Conservation (phyloP, 495 filamentous ascomycete genomes). For the Durotheca rogersii region DNA sequence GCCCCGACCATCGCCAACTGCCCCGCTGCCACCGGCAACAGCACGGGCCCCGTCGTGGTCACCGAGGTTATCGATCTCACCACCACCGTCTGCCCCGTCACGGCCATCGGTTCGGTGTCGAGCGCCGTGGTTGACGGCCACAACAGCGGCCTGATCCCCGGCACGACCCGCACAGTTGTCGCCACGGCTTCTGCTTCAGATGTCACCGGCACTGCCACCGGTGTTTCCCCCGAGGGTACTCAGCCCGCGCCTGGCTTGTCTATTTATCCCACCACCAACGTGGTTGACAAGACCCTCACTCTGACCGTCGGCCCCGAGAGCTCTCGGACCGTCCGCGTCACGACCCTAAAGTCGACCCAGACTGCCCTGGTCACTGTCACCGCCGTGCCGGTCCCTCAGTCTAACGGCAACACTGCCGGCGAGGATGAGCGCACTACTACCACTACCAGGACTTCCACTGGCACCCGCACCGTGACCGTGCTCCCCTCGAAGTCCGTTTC, state of each 20-base stretch:
- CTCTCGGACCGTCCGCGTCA: slow-evolving; percentile 39
- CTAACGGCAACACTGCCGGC: slow-evolving; percentile 11
- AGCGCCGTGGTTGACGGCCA: slow-evolving; percentile 40
- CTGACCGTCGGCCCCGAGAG: slow-evolving; percentile 43
- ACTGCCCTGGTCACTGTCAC: slow-evolving; percentile 33
- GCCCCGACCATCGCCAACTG: slow-evolving; percentile 64
- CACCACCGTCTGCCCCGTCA: slow-evolving; percentile 49
- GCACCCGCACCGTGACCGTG: slow-evolving; percentile 46
- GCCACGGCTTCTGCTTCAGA: slow-evolving; percentile 15
- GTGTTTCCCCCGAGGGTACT: slow-evolving; percentile 25
- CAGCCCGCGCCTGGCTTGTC: slow-evolving; percentile 14
- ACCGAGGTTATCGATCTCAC: slow-evolving; percentile 49
- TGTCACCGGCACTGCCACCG: slow-evolving; percentile 14
- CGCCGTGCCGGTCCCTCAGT: slow-evolving; percentile 11
- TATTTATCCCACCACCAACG: slow-evolving; percentile 23
- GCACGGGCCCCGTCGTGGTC: slow-evolving; percentile 42
- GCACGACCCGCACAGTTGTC: slow-evolving; percentile 33
- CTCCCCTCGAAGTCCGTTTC: slow-evolving; percentile 10
- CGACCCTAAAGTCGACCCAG: slow-evolving; percentile 39
- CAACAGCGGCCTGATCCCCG: slow-evolving; percentile 40
- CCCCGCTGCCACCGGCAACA: slow-evolving; percentile 49
- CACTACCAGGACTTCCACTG: slow-evolving; percentile 41
- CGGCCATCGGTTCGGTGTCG: slow-evolving; percentile 42
- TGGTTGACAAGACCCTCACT: slow-evolving; percentile 37
- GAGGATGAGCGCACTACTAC: slow-evolving; percentile 37